These are phyloP conservation scores for Termitomyces sp. DNA, from an alignment of 768 basidiomycete genomes.

Conservation along the genomic window DNA sequence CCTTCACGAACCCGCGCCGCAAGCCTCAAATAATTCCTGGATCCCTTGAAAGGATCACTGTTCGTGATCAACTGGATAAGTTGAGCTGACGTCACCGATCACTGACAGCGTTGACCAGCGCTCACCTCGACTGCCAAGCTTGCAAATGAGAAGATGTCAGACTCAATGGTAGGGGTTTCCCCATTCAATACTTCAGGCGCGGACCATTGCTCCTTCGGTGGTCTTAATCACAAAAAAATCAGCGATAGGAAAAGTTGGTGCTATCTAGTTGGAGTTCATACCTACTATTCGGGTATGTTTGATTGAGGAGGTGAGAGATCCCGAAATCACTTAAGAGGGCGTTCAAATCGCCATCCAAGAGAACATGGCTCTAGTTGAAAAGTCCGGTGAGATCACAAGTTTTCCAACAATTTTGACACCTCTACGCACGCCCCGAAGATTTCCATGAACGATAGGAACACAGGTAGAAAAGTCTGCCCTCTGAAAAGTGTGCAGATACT, in stretches of 20 bases:
- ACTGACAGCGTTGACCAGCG: not conserved
- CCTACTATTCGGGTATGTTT: not conserved
- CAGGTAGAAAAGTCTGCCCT: not conserved
- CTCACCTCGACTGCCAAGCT: not conserved
- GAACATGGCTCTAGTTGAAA: not conserved
- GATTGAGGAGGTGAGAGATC: not conserved
- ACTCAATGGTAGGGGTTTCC: not conserved
- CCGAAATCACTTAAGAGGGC: constrained; percentile 1
- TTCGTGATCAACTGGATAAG: not conserved
- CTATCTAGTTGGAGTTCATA: not conserved
- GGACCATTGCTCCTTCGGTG: not conserved
- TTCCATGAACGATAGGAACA: constrained; percentile 4
- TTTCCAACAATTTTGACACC: not conserved
- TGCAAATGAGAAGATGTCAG: constrained; percentile 2
- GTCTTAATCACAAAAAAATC: not conserved
- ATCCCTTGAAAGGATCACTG: not conserved
- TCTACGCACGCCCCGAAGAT: not conserved
- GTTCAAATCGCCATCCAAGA: not conserved
- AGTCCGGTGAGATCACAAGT: not conserved
- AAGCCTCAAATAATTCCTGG: not conserved
- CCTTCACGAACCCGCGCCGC: not conserved
- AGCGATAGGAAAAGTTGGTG: not conserved
- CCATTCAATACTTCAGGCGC: constrained; percentile 1
- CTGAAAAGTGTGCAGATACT: constrained; percentile 1
- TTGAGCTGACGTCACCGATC: not conserved